Conservation (phyloP, 179 eudicot species). For the Nepenthes alata region DNA sequence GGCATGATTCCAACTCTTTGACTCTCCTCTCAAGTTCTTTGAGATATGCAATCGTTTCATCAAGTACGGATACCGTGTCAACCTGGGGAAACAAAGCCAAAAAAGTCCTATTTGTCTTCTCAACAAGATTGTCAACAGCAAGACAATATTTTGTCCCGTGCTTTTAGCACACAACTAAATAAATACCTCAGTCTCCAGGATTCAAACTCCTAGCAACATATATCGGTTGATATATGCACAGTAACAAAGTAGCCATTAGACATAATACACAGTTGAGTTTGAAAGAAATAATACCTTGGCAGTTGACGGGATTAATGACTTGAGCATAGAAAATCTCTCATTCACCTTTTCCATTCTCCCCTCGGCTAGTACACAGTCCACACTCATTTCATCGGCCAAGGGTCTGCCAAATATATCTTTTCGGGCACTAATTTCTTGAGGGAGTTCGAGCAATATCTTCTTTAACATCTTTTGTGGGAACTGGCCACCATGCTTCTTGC, state of each 20-base stretch:
- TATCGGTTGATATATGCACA: too few species aligned
- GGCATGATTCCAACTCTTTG: slow-evolving; percentile 26
- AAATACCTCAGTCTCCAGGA: too few species aligned
- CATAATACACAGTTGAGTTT: background rate
- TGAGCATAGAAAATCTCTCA: slow-evolving; percentile 32
- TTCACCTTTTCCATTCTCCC: slow-evolving; percentile 30
- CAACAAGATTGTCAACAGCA: too few species aligned
- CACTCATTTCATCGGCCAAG: slow-evolving; percentile 13
- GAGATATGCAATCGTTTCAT: slow-evolving; percentile 34
- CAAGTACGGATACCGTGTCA: slow-evolving; percentile 42
- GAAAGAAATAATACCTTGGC: slow-evolving; percentile 26
- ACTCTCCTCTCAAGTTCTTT: slow-evolving; percentile 31
- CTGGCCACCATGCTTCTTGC: slow-evolving; percentile 10
- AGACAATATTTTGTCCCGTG: too few species aligned
- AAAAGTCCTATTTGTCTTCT: too few species aligned
- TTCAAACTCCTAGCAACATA: too few species aligned
- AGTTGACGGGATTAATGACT: slow-evolving; percentile 37
- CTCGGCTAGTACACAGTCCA: slow-evolving; percentile 23
- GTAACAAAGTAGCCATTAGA: too few species aligned
- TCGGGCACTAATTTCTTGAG: slow-evolving; percentile 21
- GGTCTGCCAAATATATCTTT: slow-evolving; percentile 8
- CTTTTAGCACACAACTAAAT: too few species aligned
- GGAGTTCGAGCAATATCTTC: slow-evolving; percentile 49
- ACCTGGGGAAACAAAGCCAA: background rate
- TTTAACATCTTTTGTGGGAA: slow-evolving; percentile 43